phyloP scores from a whole-genome alignment of 805 yeast genomes.

The Alloascoidea hylecoeti region DNA sequence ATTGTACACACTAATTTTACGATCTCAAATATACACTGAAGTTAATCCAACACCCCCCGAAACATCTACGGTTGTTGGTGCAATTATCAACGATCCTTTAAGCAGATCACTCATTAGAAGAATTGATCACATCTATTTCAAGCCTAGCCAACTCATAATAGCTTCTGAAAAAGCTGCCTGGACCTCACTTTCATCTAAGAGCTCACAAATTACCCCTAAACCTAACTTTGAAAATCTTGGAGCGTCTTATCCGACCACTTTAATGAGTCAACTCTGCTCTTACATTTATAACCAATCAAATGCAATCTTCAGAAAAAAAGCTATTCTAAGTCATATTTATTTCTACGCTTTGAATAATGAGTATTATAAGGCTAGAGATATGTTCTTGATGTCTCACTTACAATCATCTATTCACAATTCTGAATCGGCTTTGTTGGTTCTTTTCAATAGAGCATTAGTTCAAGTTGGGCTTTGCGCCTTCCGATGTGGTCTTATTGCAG shows the following conservation, averaged over 20 bases:
- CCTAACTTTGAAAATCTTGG: conserved; percentile 6
- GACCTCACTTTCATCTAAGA: conserved; percentile 29
- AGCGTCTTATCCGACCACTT: conserved; percentile 7
- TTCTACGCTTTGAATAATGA: conserved; percentile 83
- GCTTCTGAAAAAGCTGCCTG: conserved; percentile 67
- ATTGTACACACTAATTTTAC: conserved; percentile 62
- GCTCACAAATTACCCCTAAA: conserved; percentile 23
- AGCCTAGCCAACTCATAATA: conserved; percentile 62
- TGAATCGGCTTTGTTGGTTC: conserved; percentile 77
- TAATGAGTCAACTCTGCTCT: conserved; percentile 52
- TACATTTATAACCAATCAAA: conserved; percentile 55
- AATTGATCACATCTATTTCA: conserved; percentile 86
- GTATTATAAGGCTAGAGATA: conserved; percentile 74
- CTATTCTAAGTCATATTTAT: conserved; percentile 75
- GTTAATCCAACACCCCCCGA: conserved; percentile 28
- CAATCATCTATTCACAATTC: conserved; percentile 74
- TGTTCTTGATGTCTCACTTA: conserved; percentile 75
- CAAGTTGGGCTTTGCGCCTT: conserved; percentile 95
- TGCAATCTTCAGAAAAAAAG: conserved; percentile 62
- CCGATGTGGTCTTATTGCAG: conserved; percentile 74
- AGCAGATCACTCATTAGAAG: conserved; percentile 71
- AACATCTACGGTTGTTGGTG: conserved; percentile 18
- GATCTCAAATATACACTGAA: conserved; percentile 82
- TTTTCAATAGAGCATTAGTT: conserved; percentile 89
- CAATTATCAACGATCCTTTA: conserved; percentile 39